These are phyloP conservation scores for Aspergillus sp. DNA, from an alignment of 2,329 filamentous ascomycete genomes.

Conservation along the genomic window DNA sequence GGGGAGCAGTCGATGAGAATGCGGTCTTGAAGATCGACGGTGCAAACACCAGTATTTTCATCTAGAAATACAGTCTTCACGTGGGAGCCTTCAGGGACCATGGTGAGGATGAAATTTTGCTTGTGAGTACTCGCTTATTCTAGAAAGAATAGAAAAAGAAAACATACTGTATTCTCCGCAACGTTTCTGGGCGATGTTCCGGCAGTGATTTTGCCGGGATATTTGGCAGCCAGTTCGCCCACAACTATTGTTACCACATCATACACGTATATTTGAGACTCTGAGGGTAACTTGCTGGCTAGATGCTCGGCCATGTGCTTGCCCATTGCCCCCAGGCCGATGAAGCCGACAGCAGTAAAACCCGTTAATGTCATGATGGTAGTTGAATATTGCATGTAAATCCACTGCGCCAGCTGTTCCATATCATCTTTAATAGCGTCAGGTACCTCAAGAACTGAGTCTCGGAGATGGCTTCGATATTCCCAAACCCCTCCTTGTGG, in stretches of 20 bases:
- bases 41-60: constrained; percentile 37
- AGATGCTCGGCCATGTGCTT: constrained; percentile 50
- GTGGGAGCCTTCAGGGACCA: constrained; percentile 51
- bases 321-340: constrained; percentile 54
- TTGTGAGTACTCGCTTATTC: too few relatives aligned
- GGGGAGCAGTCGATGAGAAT: constrained; percentile 53
- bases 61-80: constrained; percentile 50
- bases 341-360: constrained; percentile 33
- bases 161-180: not conserved
- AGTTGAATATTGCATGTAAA: too few relatives aligned
- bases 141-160: not conserved
- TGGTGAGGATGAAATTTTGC: constrained; percentile 48
- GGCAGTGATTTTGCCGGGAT: not conserved
- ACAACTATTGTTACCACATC: not conserved
- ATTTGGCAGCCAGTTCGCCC: not conserved
- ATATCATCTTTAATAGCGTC: too few relatives aligned
- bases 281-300: constrained; percentile 36
- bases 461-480: too few relatives aligned
- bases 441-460: too few relatives aligned
- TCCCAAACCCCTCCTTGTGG: too few relatives aligned
- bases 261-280: constrained; percentile 16
- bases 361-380: too few relatives aligned
- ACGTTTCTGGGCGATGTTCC: not conserved
- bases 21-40: constrained; percentile 38
- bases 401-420: too few relatives aligned